These are phyloP conservation scores for Myxozyma nipponensis DNA, from an alignment of 805 yeast genomes.

Conservation along the genomic window DNA sequence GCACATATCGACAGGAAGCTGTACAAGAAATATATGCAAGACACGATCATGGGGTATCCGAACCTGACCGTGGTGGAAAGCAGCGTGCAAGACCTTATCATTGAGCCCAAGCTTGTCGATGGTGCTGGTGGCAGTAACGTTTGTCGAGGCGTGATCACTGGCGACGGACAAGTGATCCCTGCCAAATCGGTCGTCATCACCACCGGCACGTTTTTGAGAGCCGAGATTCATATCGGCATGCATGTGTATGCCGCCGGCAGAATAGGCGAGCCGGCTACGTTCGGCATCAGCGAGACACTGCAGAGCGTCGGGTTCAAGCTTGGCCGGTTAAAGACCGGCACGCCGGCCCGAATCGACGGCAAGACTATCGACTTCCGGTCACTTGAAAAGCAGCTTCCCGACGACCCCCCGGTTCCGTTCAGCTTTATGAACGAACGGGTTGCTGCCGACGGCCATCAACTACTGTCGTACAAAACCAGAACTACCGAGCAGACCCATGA, in stretches of 20 bases:
- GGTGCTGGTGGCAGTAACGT: constrained; percentile 12
- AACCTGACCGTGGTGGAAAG: constrained; percentile 63
- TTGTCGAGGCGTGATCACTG: constrained; percentile 70
- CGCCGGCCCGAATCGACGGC: constrained; percentile 84
- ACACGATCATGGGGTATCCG: constrained; percentile 46
- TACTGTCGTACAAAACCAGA: constrained; percentile 68
- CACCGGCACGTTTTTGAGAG: constrained; percentile 93
- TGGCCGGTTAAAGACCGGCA: constrained; percentile 93
- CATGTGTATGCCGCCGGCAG: constrained; percentile 83
- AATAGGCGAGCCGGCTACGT: constrained; percentile 87
- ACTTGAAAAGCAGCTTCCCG: constrained; percentile 74
- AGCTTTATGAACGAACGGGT: constrained; percentile 74
- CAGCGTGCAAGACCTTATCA: constrained; percentile 77
- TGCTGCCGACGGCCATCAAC: constrained; percentile 44
- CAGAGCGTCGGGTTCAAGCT: constrained; percentile 70
- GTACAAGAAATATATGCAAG: constrained; percentile 77
- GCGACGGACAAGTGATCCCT: constrained; percentile 57
- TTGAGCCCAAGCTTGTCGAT: constrained; percentile 44
- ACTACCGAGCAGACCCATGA: constrained; percentile 77
- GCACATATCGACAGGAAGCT: constrained; percentile 90
- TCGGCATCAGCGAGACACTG: constrained; percentile 79
- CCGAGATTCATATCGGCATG: constrained; percentile 89
- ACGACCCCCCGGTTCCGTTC: constrained; percentile 83
- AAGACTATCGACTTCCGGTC: constrained; percentile 63
- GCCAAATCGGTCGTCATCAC: constrained; percentile 77